Conservation (phyloP, 345 rosid species). For the Rhodamnia rubescens region DNA sequence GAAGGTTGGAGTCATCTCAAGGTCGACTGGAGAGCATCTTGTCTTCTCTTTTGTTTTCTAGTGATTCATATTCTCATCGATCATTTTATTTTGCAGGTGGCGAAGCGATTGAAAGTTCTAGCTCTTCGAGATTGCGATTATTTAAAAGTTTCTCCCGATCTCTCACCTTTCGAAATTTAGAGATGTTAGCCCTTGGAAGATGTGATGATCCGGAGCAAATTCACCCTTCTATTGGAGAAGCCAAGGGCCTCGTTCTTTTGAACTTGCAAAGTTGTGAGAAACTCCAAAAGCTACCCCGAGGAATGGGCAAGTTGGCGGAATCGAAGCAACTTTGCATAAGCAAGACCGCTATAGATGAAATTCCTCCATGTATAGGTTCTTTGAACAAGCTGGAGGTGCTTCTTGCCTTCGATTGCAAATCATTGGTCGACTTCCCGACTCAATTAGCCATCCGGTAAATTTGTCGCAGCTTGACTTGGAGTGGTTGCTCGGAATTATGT, state of each 20-base stretch:
- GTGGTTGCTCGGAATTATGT: fast-evolving
- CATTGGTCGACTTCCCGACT: fast-evolving
- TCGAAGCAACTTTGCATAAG: too few relatives aligned
- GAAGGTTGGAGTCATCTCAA: neutral
- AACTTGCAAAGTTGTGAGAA: too few relatives aligned
- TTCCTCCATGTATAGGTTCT: too few relatives aligned
- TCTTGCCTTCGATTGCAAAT: too few relatives aligned
- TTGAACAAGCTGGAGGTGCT: too few relatives aligned
- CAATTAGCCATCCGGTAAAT: neutral
- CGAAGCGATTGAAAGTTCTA: neutral
- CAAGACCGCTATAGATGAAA: too few relatives aligned
- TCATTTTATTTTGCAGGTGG: neutral
- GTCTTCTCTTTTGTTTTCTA: neutral
- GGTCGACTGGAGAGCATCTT: neutral
- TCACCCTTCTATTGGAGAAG: neutral
- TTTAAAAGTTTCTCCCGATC: neutral
- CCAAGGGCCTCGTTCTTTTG: too few relatives aligned
- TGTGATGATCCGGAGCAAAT: neutral
- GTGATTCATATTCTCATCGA: neutral
- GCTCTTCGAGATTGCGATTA: fast-evolving
- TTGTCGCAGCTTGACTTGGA: fast-evolving
- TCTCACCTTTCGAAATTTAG: neutral
- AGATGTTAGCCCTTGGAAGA: fast-evolving
- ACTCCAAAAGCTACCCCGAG: too few relatives aligned
- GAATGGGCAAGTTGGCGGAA: too few relatives aligned